Evolutionary conservation across 2,329 filamentous ascomycete species (phyloP).

Genomic region (Pestalotiopsis sp.): DNA sequence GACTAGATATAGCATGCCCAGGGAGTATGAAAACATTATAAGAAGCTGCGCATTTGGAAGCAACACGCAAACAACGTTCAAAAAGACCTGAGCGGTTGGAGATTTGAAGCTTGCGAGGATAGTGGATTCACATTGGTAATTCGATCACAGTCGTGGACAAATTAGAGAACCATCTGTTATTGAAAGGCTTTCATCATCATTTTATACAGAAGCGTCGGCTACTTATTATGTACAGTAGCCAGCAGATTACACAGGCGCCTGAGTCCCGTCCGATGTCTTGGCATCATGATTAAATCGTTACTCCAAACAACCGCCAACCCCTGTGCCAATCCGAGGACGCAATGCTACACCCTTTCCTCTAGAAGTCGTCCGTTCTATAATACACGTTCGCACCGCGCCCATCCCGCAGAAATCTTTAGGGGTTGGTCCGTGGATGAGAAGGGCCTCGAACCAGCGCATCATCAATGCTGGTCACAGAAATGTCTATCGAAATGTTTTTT

Average conservation of each 20-base stretch:
- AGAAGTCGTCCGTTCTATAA: slow-evolving; percentile 16
- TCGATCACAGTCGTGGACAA: too few relatives aligned
- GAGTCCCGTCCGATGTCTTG: slow-evolving; percentile 7
- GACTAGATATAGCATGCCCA: too few relatives aligned
- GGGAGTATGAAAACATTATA: too few relatives aligned
- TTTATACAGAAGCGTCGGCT: slow-evolving; percentile 15
- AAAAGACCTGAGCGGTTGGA: too few relatives aligned
- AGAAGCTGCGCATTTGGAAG: too few relatives aligned
- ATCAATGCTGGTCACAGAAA: slow-evolving; percentile 7
- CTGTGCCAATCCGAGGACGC: slow-evolving; percentile 11
- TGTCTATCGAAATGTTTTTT: slow-evolving; percentile 11
- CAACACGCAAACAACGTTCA: too few relatives aligned
- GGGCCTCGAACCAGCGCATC: slow-evolving; percentile 1
- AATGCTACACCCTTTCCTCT: slow-evolving; percentile 15
- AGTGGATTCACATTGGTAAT: background rate
- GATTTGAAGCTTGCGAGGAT: background rate
- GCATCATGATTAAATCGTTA: slow-evolving; percentile 9
- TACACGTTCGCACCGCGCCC: slow-evolving; percentile 9
- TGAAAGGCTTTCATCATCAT: background rate
- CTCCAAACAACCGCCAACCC: slow-evolving; percentile 11
- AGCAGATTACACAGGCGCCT: slow-evolving; percentile 13
- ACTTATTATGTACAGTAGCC: slow-evolving; percentile 16
- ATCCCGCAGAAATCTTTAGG: background rate
- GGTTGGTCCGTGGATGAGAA: background rate
- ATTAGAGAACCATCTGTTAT: background rate